A percentile compares a stretch with the other conserved stretches of the same genome.
phyloP scores from a whole-genome alignment of 352 stramenopile species.

The Globisporangium okanoganense region DNA sequence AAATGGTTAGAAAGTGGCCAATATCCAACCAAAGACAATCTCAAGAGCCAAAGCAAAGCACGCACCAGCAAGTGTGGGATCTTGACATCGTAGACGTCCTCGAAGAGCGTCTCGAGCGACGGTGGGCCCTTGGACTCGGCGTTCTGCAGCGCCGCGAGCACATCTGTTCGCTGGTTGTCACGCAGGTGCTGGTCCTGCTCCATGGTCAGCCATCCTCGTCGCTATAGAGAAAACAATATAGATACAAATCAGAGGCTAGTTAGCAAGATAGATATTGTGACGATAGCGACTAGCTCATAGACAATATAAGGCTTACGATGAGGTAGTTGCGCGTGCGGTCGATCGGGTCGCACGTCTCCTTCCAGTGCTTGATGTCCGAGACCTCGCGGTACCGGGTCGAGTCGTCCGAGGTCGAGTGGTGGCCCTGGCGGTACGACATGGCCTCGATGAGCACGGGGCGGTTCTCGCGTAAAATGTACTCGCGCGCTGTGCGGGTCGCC shows the following conservation, averaged over 20 bases:
- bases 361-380: slow-evolving; percentile 92
- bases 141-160: slow-evolving; percentile 77
- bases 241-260: background rate
- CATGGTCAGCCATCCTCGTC: slow-evolving; percentile 86
- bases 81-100: slow-evolving; percentile 97
- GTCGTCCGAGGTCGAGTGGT: slow-evolving; percentile 99
- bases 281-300: background rate
- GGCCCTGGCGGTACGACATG: slow-evolving; percentile 98
- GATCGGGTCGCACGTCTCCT: slow-evolving; percentile 89
- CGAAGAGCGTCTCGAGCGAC: slow-evolving; percentile 91
- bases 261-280: background rate
- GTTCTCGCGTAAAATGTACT: slow-evolving; percentile 88
- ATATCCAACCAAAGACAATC: background rate
- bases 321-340: slow-evolving; percentile 91
- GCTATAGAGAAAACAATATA: slow-evolving; percentile 10
- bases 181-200: slow-evolving; percentile 78
- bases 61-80: slow-evolving; percentile 87
- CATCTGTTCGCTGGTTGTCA: slow-evolving; percentile 87
- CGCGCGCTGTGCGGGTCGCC: slow-evolving; percentile 86
- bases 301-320: slow-evolving; percentile 31
- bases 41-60: slow-evolving; percentile 3
- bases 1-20: background rate
- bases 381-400: slow-evolving; percentile 93
- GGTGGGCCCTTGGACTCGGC: slow-evolving; percentile 91
- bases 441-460: slow-evolving; percentile 95